Conservation (phyloP, 768 basidiomycete genomes). For the Hygrocybe punicea region DNA sequence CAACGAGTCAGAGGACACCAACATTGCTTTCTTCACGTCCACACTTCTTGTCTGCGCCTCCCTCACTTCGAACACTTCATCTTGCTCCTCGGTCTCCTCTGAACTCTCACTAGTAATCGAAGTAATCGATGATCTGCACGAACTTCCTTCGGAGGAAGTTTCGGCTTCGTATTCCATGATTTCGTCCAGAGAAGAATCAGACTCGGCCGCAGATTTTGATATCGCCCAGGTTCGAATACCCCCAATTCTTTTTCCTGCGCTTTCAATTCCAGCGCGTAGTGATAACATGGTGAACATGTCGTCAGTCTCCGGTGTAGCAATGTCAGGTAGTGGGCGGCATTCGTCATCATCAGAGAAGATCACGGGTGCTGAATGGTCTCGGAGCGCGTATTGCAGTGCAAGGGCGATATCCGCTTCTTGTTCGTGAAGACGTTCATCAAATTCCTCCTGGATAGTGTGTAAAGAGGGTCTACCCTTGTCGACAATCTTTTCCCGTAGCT, state of each 20-base stretch:
- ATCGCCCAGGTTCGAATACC: not conserved
- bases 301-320: not conserved
- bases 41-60: constrained; percentile 50
- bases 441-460: constrained; percentile 5
- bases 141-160: constrained; percentile 3
- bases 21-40: constrained; percentile 47
- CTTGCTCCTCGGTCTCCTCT: constrained; percentile 25
- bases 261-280: constrained; percentile 1
- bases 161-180: not conserved
- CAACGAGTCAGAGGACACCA: constrained; percentile 29
- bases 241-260: not conserved
- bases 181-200: not conserved
- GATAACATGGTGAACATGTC: not conserved
- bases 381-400: not conserved
- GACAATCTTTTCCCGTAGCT: not conserved
- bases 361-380: not conserved
- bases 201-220: not conserved
- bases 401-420: constrained; percentile 1
- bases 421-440: not conserved
- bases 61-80: constrained; percentile 44
- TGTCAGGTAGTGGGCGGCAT: not conserved
- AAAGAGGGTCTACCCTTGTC: not conserved
- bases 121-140: constrained; percentile 20
- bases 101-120: constrained; percentile 17
- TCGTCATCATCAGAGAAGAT: not conserved